Conservation (phyloP, 352 stramenopile species). For the Plasmopara viticola region DNA sequence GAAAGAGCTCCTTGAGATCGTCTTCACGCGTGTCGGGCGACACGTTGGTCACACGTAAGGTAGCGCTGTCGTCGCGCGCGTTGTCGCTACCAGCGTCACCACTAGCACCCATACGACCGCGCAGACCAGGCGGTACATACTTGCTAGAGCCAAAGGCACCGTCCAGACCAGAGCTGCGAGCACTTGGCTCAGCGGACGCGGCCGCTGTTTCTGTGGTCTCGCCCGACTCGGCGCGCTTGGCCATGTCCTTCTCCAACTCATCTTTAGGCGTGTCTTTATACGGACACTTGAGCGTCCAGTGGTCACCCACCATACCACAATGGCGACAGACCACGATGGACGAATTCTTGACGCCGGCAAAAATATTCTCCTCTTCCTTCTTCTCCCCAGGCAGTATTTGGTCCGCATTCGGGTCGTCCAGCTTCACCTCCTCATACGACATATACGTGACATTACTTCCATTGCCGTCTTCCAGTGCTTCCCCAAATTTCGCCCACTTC, state of each 20-base stretch:
- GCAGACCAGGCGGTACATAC: conserved; percentile 82
- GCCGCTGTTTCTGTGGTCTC: conserved; percentile 17
- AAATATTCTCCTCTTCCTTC: conserved; percentile 87
- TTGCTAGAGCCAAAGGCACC: conserved; percentile 76
- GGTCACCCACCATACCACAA: conserved; percentile 87
- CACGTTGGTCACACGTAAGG: conserved; percentile 98
- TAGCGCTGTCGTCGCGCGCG: conserved; percentile 74
- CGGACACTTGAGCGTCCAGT: conserved; percentile 89
- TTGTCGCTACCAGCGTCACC: conserved; percentile 29
- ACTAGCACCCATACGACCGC: conserved; percentile 38
- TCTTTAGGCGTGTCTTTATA: conserved; percentile 86
- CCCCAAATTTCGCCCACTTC: conserved; percentile 83
- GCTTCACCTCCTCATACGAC: conserved; percentile 71
- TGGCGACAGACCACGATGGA: conserved; percentile 86
- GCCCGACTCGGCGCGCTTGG: conserved; percentile 42
- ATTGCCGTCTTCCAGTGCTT: conserved; percentile 55
- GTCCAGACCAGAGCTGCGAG: conserved; percentile 49
- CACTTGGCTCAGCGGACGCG: conserved; percentile 20
- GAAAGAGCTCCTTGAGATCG: conserved; percentile 98
- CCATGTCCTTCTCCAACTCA: conserved; percentile 67
- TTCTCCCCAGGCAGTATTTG: conserved; percentile 82
- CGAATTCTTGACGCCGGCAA: conserved; percentile 82
- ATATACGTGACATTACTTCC: conserved; percentile 85
- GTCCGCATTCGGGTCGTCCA: conserved; percentile 85
- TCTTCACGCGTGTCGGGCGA: conserved; percentile 97